Evolutionary conservation across 1,284 basidiomycete species (phyloP), one percentile per base, ranked within the genome.

Genomic region (Marasmius tenuissimus): DNA sequence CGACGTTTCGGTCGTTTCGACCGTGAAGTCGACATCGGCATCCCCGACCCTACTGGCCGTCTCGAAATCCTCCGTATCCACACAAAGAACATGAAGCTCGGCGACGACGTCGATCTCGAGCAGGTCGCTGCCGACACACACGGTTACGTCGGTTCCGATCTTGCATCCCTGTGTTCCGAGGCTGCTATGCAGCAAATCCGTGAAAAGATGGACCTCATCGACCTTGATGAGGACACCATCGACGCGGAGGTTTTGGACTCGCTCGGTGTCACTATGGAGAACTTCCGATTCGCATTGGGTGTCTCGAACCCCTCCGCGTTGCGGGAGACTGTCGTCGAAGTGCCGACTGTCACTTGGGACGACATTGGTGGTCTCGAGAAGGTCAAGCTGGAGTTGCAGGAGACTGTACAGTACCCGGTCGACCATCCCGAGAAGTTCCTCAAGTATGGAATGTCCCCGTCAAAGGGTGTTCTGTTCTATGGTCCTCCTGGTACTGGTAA

Each of bases 381-480:
- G 80, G 97, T 99, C 91, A 99, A 99, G 84, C 89, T 89, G 78
- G 97, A 99, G 81, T 84, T 99, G 53, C 97, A 99, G 76, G 97
- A 99, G 81, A 99, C 97, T 10, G 97, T 99, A 0, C 96, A 98
- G 73, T 99, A 98, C 83, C 97, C 97, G 59, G 97, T 99, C 76
- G 97, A 99, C 79, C 97, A 99, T 75, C 97, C 97, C 65, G 97
- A 99, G 76, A 98, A 98, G 83, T 99, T 99, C 94, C 86, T 98
- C 90, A 99, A 99, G 83, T 99, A 99, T 72, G 97, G 97, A 67
- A 97, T 99, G 94, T 95, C 95, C 47, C 97, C 97, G 4, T 97
- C 95, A 45, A 98, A 98, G 84, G 97, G 96, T 87, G 96, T 98
- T 55, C 80, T 97, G 71, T 98, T 98, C 85, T 96, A 97, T 75